Evolutionary conservation across 192 early-diverging fungal species (phyloP), one percentile per base, ranked within the genome.

Genomic region (Geranomyces michiganensis): DNA sequence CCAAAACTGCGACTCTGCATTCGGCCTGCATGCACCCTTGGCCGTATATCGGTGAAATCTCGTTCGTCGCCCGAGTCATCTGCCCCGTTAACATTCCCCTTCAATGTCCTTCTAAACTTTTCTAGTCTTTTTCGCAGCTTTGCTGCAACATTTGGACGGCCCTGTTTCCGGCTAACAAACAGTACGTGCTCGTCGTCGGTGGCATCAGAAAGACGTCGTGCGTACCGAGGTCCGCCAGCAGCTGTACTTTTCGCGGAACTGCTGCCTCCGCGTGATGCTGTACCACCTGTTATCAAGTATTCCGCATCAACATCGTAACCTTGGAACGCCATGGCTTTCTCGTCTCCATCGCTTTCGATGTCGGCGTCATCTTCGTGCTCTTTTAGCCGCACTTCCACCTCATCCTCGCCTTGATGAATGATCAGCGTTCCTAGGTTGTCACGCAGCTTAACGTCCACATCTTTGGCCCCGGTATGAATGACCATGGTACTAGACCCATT

Each of bases 31-130:
- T 7, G 51, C n/a, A 53, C 19, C 3, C 51, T 53, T 53, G n/a
- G 51, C 24, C 21, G 1, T 51, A 29, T 56, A 58, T 56, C 51
- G 17, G n/a, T 6, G 33, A 31, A 22, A 19, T 68, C 67, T 10
- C 36, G 41, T 29, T 68, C 67, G 32, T 68, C 67, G 10, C 49
- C 67, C 49, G 49, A 56, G n/a, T 68, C 67, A 10, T 61, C 68
- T 7, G 22, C 33, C 27, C 24, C 58, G 27, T 9, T 36, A 47
- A 61, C 43, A 46, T 70, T 59, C 14, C 68, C 68, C 44, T 61
- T 59, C 0, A 70, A 19, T 8, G 68, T 70, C 0, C 45, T 32
- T 26, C 68, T 14, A 62, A 70, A 70, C 68, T 70, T 70, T 43
- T 70, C 58, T 22, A 70, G 29, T 14, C 68, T 56, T 47, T 47